phyloP scores from a whole-genome alignment of 2,329 filamentous ascomycete genomes.

The Penicillium paneum region DNA sequence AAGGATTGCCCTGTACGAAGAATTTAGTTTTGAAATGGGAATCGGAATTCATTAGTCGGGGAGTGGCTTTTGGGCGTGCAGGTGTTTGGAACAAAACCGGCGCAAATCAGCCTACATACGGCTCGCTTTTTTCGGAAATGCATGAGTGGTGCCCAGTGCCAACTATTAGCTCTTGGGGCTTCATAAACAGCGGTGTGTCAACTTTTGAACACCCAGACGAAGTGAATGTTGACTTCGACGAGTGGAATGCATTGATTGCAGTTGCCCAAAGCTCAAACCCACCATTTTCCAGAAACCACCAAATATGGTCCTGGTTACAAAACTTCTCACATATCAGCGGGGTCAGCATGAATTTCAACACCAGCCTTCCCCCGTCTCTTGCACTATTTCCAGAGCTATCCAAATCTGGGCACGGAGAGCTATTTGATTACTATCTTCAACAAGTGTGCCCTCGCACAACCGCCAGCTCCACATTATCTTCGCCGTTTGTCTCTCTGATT shows the following conservation, averaged over 20 bases:
- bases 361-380: constrained; percentile 16
- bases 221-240: constrained; percentile 27
- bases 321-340: constrained; percentile 2
- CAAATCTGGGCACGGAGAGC: constrained; percentile 27
- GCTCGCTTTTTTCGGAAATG: constrained; percentile 16
- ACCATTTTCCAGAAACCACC: neutral
- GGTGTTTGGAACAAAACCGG: constrained; percentile 41
- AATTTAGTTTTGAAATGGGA: constrained; percentile 40
- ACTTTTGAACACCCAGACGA: constrained; percentile 28
- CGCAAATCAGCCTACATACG: constrained; percentile 19
- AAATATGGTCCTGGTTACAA: constrained; percentile 8
- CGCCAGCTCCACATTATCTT: constrained; percentile 33
- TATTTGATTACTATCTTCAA: constrained; percentile 43
- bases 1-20: constrained; percentile 36
- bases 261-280: constrained; percentile 1
- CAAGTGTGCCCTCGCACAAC: constrained; percentile 42
- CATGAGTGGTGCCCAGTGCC: constrained; percentile 31
- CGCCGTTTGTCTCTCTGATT: constrained; percentile 41
- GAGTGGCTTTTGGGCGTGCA: constrained; percentile 43
- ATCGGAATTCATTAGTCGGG: constrained; percentile 41
- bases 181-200: constrained; percentile 32
- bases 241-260: constrained; percentile 16
- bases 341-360: neutral
- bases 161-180: constrained; percentile 29
- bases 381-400: constrained; percentile 32